Conservation (phyloP, 495 filamentous ascomycete genomes). For the Echria macrotheca region DNA sequence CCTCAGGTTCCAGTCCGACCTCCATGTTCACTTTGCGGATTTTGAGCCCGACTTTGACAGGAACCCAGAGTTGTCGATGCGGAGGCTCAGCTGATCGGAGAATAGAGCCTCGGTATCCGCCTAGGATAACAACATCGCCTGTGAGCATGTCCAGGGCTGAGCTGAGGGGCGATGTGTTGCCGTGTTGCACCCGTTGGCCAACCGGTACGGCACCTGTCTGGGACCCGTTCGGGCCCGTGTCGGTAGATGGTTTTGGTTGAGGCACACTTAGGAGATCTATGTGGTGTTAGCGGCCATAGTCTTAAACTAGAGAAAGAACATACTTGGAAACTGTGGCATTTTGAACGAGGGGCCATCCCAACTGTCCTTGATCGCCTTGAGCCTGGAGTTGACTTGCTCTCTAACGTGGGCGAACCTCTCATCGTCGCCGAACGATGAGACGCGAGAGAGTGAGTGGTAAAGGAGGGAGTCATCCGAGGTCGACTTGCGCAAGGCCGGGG, state of each 20-base stretch:
- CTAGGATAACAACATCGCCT: constrained; percentile 84
- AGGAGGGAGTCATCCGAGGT: constrained; percentile 75
- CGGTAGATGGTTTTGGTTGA: constrained; percentile 27
- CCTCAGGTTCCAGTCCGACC: constrained; percentile 74
- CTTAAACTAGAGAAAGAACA: constrained; percentile 7
- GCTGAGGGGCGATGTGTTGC: constrained; percentile 43
- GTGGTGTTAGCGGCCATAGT: constrained; percentile 12
- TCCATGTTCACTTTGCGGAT: constrained; percentile 89
- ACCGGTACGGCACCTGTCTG: constrained; percentile 9
- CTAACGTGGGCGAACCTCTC: constrained; percentile 74
- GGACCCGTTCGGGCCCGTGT: constrained; percentile 5
- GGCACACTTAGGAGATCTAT: constrained; percentile 34
- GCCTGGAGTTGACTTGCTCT: constrained; percentile 73
- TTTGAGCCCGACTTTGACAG: constrained; percentile 89
- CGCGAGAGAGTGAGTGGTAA: constrained; percentile 60
- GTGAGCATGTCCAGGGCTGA: constrained; percentile 63
- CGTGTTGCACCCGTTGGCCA: constrained; percentile 23
- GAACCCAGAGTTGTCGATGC: constrained; percentile 83
- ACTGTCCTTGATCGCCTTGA: constrained; percentile 90
- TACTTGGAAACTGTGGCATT: constrained; percentile 57
- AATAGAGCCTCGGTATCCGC: constrained; percentile 86
- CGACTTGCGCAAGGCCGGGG: constrained; percentile 47
- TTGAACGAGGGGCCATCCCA: constrained; percentile 69
- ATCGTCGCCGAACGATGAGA: constrained; percentile 82
- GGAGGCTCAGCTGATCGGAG: constrained; percentile 79